phyloP scores from a whole-genome alignment of 2,329 filamentous ascomycete genomes.

The Aaosphaeria arxii region DNA sequence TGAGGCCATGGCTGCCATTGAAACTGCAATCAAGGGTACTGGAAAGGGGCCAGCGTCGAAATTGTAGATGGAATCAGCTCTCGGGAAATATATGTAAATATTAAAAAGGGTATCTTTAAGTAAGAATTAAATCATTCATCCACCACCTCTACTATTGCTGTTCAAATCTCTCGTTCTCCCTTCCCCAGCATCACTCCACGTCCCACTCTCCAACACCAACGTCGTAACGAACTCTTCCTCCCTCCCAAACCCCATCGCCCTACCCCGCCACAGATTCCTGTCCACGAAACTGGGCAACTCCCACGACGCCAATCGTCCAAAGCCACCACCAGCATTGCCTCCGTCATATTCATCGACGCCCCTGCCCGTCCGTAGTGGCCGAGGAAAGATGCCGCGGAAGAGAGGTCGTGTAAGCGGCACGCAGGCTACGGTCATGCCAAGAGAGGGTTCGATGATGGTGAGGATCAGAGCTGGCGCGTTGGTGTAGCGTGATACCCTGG shows the following conservation, averaged over 20 bases:
- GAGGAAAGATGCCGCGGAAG: neutral
- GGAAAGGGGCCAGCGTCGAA: neutral
- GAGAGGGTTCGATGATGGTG: conserved; percentile 7
- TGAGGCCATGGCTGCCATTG: conserved; percentile 53
- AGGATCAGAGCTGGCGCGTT: conserved; percentile 4
- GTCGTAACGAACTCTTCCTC: conserved; percentile 1
- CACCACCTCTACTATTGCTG: too few species aligned
- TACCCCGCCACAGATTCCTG: neutral
- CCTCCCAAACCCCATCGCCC: neutral
- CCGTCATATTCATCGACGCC: neutral
- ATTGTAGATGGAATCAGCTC: neutral
- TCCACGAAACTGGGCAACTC: conserved; percentile 4
- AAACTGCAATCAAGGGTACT: conserved; percentile 39
- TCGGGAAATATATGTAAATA: too few species aligned
- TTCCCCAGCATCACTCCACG: conserved; percentile 2
- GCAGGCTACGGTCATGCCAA: conserved; percentile 9
- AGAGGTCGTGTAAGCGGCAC: conserved; percentile 7
- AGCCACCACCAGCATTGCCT: neutral
- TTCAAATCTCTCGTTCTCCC: neutral
- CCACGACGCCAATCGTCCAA: neutral
- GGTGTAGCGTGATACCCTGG: conserved; percentile 3
- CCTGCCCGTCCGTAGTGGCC: neutral
- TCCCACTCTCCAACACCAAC: conserved; percentile 3
- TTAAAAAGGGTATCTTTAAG: too few species aligned
- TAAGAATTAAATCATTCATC: too few species aligned